phyloP scores from a whole-genome alignment of 2,329 filamentous ascomycete genomes.

The Stemphylium vesicarium region DNA sequence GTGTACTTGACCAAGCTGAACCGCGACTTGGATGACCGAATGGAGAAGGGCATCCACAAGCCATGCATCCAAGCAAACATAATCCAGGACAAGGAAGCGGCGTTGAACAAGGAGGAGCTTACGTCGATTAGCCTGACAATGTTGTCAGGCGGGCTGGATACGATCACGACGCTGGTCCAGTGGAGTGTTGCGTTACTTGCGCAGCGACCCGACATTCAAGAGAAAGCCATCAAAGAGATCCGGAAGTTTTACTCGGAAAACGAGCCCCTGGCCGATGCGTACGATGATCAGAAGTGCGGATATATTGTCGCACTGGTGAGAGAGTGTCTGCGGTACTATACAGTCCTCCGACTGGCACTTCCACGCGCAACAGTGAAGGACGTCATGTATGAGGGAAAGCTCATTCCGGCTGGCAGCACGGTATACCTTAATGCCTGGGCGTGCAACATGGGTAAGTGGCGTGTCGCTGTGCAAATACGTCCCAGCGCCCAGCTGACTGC shows the following conservation, averaged over 20 bases:
- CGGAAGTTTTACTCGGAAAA: conserved; percentile 59
- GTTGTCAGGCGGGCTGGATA: conserved; percentile 71
- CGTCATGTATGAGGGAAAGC: conserved; percentile 62
- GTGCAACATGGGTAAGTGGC: conserved; percentile 70
- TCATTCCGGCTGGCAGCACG: conserved; percentile 67
- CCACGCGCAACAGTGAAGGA: conserved; percentile 68
- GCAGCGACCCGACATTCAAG: conserved; percentile 66
- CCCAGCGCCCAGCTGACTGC: conserved; percentile 1
- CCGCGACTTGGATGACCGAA: conserved; percentile 64
- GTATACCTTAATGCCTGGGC: conserved; percentile 73
- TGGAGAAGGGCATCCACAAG: conserved; percentile 65
- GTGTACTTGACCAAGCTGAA: conserved; percentile 66
- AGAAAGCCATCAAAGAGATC: conserved; percentile 65
- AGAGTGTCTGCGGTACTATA: conserved; percentile 68
- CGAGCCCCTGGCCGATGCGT: conserved; percentile 64
- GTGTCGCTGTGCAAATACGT: background rate
- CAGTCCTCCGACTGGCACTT: conserved; percentile 67
- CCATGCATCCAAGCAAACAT: conserved; percentile 73
- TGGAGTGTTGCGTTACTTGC: conserved; percentile 69
- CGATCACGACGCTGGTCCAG: conserved; percentile 68
- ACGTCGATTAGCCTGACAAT: conserved; percentile 72
- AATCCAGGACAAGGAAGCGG: conserved; percentile 68
- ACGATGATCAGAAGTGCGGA: conserved; percentile 68
- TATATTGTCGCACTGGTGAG: conserved; percentile 69
- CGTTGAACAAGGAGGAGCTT: conserved; percentile 67